These are phyloP conservation scores for Monilinia aucupariae DNA, from an alignment of 2,329 filamentous ascomycete genomes.

Conservation along the genomic window DNA sequence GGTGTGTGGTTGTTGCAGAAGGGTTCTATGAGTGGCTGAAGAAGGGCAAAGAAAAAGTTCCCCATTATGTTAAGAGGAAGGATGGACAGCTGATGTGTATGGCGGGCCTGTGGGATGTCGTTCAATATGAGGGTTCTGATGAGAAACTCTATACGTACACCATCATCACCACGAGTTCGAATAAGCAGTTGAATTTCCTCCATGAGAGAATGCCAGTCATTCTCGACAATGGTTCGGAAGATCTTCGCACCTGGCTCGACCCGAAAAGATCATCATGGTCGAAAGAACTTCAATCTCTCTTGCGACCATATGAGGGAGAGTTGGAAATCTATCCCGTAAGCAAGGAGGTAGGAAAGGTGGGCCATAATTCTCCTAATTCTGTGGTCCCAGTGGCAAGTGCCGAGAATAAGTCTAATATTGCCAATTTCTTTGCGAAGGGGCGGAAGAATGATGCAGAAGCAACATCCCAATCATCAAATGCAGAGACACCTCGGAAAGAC, in stretches of 20 bases:
- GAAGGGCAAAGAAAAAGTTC: constrained; percentile 73
- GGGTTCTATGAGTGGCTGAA: constrained; percentile 98
- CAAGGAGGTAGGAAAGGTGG: constrained; percentile 89
- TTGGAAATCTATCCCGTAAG: constrained; percentile 81
- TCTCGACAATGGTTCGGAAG: constrained; percentile 67
- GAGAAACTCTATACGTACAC: constrained; percentile 83
- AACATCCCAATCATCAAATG: neutral
- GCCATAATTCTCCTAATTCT: constrained; percentile 81
- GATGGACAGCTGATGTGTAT: constrained; percentile 79
- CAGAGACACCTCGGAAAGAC: constrained; percentile 18
- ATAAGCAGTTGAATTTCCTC: constrained; percentile 74
- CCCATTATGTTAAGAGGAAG: constrained; percentile 75
- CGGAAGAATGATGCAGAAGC: constrained; percentile 21
- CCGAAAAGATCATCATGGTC: constrained; percentile 68
- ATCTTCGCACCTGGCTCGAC: constrained; percentile 72
- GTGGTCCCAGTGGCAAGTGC: constrained; percentile 76
- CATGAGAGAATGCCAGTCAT: constrained; percentile 97
- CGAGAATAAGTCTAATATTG: constrained; percentile 89
- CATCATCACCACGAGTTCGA: constrained; percentile 86
- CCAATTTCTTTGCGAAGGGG: constrained; percentile 77
- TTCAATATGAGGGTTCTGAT: constrained; percentile 66
- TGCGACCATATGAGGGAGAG: constrained; percentile 74
- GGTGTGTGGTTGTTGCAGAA: constrained; percentile 81
- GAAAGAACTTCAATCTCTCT: constrained; percentile 66
- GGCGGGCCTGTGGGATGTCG: constrained; percentile 87